phyloP scores from a whole-genome alignment of 2,329 filamentous ascomycete genomes.

The Fusarium virguliforme region DNA sequence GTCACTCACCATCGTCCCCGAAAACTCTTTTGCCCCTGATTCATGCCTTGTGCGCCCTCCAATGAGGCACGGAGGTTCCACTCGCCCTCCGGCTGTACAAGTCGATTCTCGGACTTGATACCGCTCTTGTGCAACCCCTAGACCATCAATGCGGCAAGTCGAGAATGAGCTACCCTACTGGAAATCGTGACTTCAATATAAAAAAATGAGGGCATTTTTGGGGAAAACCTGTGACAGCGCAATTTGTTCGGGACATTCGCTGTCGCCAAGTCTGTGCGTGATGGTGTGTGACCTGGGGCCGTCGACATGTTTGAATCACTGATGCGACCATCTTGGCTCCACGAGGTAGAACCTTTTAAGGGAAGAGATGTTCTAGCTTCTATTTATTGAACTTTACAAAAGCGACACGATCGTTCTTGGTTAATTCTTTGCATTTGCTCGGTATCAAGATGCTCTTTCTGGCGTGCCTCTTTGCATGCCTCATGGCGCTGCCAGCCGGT shows the following conservation, averaged over 20 bases:
- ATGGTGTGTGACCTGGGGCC: conserved; percentile 11
- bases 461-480: conserved; percentile 21
- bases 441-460: conserved; percentile 22
- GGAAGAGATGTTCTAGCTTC: background rate
- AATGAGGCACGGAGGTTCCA: background rate
- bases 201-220: background rate
- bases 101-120: conserved; percentile 10
- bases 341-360: conserved; percentile 5
- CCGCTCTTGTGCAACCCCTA: background rate
- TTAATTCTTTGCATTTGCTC: background rate
- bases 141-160: background rate
- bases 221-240: background rate
- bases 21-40: conserved; percentile 9
- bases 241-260: background rate
- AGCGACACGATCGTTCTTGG: background rate
- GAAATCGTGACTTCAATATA: conserved; percentile 3
- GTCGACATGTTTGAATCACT: conserved; percentile 14
- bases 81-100: conserved; percentile 7
- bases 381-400: background rate
- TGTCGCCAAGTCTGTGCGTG: conserved; percentile 5
- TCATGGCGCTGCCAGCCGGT: conserved; percentile 25
- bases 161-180: background rate
- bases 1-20: background rate
- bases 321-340: conserved; percentile 5
- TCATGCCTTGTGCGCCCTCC: conserved; percentile 1